These are phyloP conservation scores for Cryphonectria carpinicola DNA, from an alignment of 2,329 filamentous ascomycete species.

Conservation along the genomic window DNA sequence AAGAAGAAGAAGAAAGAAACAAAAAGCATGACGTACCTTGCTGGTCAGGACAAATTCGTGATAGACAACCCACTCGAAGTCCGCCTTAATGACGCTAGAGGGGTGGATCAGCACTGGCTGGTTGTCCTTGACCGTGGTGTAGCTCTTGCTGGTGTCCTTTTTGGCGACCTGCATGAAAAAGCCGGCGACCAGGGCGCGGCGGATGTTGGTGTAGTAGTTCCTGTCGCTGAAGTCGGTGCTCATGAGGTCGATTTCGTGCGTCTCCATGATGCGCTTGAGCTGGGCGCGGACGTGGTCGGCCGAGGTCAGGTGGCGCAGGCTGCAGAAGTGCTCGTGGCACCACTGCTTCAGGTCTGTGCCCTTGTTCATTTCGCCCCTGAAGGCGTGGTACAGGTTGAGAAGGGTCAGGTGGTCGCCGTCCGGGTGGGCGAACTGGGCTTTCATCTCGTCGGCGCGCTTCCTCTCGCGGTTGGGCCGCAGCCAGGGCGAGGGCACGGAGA, in stretches of 20 bases:
- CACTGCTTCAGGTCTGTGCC: slow-evolving; percentile 77
- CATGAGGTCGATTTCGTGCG: slow-evolving; percentile 80
- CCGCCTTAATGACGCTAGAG: slow-evolving; percentile 83
- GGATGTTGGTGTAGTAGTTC: slow-evolving; percentile 98
- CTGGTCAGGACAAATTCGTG: slow-evolving; percentile 98
- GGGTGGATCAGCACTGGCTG: slow-evolving; percentile 93
- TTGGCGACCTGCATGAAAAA: slow-evolving; percentile 99
- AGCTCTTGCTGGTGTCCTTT: slow-evolving; percentile 88
- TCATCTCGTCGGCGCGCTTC: slow-evolving; percentile 97
- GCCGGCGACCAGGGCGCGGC: slow-evolving; percentile 85
- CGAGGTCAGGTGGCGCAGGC: slow-evolving; percentile 82
- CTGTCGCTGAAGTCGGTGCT: slow-evolving; percentile 92
- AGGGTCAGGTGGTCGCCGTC: slow-evolving; percentile 96
- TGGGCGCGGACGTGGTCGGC: slow-evolving; percentile 94
- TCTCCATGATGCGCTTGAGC: slow-evolving; percentile 96
- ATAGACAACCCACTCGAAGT: slow-evolving; percentile 96
- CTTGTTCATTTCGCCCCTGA: slow-evolving; percentile 75
- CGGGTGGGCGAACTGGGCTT: slow-evolving; percentile 85
- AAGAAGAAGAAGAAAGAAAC: neutral
- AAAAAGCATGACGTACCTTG: slow-evolving; percentile 21
- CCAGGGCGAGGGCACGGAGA: slow-evolving; percentile 94
- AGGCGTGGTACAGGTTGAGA: slow-evolving; percentile 97
- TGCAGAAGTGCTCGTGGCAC: slow-evolving; percentile 97
- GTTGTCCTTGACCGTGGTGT: slow-evolving; percentile 95
- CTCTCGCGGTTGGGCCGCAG: slow-evolving; percentile 82